Base-by-base conservation (phyloP, 352 stramenopile species). In the Globisporangium paroecandrum region DNA sequence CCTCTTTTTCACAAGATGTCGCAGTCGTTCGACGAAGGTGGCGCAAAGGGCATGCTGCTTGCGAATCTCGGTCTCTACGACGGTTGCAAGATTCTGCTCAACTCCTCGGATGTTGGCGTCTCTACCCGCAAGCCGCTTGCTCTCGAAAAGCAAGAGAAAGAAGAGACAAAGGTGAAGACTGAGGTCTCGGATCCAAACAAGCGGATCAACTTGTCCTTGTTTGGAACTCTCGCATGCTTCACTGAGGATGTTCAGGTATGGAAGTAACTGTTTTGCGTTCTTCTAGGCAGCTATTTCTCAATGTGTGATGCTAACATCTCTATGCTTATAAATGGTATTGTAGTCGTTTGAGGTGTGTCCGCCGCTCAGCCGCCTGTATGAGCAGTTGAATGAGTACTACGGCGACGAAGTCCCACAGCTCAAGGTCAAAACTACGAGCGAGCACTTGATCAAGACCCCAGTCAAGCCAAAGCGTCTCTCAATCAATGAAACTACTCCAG, bases 1-100 rank as follows among this genome's bases (percentile, higher is more conserved):
- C 90, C 92, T 34, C 76, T 98, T 6, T 98, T 98, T 67, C 89
- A 96, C 77, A 96, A 97, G 68, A 97, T 98, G 88, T 94, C 84
- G 29, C 87, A 97, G 68, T 91, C 81, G 4, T 97, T 98, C 65
- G 94, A 98, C 70, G 92, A 97, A 71, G 92, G 90, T 1, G 92
- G 91, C 2, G 93, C 94, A 0, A 95, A 94, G 66, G 93, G 93
- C 12, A 95, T 98, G 89, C 70, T 98, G 25, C 72, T 98, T n/a
- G 84, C 89, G n/a, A 97, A 98, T 66, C 76, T 98, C 10, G 81
- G 85, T 24, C 78, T 95, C n/a, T 93, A 97, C 24, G 88, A 96
- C 59, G 85, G 91, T 5, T 95, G 85, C 56, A 94, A 93, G 64
- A 89, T 97, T 43, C 75, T 93, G 36, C 69, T 96, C 20, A 91